Evolutionary conservation across 768 basidiomycete species (phyloP).

Genomic region (Panaeolus cyanescens): DNA sequence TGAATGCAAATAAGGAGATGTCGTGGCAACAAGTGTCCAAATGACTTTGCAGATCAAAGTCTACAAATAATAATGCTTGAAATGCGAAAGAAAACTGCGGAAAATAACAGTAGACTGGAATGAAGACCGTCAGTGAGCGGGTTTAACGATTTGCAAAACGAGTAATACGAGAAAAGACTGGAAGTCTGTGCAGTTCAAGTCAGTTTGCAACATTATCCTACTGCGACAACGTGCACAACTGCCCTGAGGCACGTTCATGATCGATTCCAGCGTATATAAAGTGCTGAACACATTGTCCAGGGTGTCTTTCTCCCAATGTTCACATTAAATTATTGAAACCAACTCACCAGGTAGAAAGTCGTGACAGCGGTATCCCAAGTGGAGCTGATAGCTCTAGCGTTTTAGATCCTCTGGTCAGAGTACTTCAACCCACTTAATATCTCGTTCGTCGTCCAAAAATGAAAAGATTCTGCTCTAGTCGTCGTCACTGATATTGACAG

Average conservation of each 20-base stretch:
- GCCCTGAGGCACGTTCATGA: slow-evolving; percentile 12
- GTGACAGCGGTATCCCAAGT: slow-evolving; percentile 1
- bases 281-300: neutral
- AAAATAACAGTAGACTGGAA: neutral
- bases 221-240: neutral
- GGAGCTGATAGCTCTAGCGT: neutral
- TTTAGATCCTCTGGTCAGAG: neutral
- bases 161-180: neutral
- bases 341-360: neutral
- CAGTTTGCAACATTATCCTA: neutral
- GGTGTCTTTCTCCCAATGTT: neutral
- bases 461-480: neutral
- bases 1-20: slow-evolving; percentile 11
- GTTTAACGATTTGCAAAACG: neutral
- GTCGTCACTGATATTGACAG: slow-evolving; percentile 1
- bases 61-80: neutral
- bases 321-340: neutral
- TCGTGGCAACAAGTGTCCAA: neutral
- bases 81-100: neutral
- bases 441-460: neutral
- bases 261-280: slow-evolving; percentile 5
- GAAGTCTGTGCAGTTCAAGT: slow-evolving; percentile 1
- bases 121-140: neutral
- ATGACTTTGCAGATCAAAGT: neutral
- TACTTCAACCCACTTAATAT: neutral